Evolutionary conservation across 148 eudicot genomes (phyloP), one percentile per base, ranked within the genome.

Genomic region (Nyssa sinensis): DNA sequence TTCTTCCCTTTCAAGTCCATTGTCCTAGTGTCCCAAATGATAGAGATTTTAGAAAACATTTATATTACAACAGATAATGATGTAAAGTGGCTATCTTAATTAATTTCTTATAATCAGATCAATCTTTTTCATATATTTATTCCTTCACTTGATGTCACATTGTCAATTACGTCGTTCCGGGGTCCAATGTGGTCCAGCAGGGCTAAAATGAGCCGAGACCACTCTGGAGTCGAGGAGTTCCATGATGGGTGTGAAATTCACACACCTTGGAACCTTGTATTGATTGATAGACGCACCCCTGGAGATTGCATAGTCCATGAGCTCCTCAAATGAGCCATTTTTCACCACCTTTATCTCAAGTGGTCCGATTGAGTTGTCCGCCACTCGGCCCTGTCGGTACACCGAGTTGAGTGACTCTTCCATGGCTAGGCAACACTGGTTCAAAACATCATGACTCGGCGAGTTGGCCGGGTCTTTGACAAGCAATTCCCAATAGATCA

Each of bases 271-370:
- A 3, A 66, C 85, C 59, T 82, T 82, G 58, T 82, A 82, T 37
- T 82, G 85, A 44, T 78, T 82, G 10, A 82, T 78, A 23, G 85
- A 82, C 5, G 85, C 81, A 21, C 85, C 85, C 60, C 81, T 70
- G 12, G 85, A 82, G 27, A 82, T 82, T 19, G 81, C 78, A 14
- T 74, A 82, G 30, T 78, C 81, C 85, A 82, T 82, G 12, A 82
- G 72, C 72, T 82, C 85, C 64, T 82, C 85, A 62, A 82, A 82
- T 16, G 85, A 78, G 2, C 85, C 85, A 62, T 55, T 82, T 28
- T 71, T 66, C 73, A 82, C 85, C 0, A 82, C 76, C 64, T 79
- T 71, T 5, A 82, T 82, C 31, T 82, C 81, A 0, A 82, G 76
- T 7, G 85, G 85, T 21, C 85, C 85, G 19, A 82, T 70, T 1